phyloP scores from a whole-genome alignment of 495 filamentous ascomycete species.

The Elaphomyces granulatus region DNA sequence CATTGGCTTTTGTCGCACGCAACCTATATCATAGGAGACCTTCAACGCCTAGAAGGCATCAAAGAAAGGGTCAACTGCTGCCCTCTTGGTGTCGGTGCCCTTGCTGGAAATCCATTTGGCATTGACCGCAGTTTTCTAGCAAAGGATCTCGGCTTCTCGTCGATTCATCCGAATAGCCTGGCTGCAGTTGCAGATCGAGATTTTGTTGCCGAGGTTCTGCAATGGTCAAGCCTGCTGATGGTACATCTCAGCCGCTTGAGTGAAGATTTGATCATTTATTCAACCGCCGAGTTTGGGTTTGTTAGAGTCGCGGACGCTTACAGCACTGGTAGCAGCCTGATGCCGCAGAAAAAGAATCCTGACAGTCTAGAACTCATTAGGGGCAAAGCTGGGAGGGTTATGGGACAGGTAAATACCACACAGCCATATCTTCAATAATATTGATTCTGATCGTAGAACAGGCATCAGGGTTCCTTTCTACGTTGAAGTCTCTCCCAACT shows the following conservation, averaged over 20 bases:
- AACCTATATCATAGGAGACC: constrained; percentile 58
- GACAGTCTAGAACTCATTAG: constrained; percentile 75
- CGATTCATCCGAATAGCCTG: constrained; percentile 72
- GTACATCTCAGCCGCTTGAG: constrained; percentile 74
- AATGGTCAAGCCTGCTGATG: constrained; percentile 79
- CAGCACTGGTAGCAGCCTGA: constrained; percentile 67
- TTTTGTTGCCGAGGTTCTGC: constrained; percentile 80
- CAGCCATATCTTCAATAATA: too few species aligned
- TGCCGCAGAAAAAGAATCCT: constrained; percentile 76
- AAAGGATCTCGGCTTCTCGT: constrained; percentile 76
- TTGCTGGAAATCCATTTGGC: constrained; percentile 84
- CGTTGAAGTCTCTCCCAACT: constrained; percentile 73
- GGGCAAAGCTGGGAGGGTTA: constrained; percentile 72
- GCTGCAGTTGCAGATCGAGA: constrained; percentile 73
- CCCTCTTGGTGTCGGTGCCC: constrained; percentile 72
- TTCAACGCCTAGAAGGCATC: constrained; percentile 66
- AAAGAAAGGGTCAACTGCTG: constrained; percentile 59
- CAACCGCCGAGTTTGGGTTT: constrained; percentile 67
- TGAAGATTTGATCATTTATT: constrained; percentile 87
- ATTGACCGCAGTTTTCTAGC: constrained; percentile 85
- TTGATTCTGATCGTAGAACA: constrained; percentile 74
- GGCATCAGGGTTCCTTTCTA: constrained; percentile 79
- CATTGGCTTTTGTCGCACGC: constrained; percentile 80
- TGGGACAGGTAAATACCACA: constrained; percentile 87
- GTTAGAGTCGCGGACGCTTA: constrained; percentile 75